phyloP scores from a whole-genome alignment of 2,329 filamentous ascomycete species.

The Phaeophleospora eucalypticola region DNA sequence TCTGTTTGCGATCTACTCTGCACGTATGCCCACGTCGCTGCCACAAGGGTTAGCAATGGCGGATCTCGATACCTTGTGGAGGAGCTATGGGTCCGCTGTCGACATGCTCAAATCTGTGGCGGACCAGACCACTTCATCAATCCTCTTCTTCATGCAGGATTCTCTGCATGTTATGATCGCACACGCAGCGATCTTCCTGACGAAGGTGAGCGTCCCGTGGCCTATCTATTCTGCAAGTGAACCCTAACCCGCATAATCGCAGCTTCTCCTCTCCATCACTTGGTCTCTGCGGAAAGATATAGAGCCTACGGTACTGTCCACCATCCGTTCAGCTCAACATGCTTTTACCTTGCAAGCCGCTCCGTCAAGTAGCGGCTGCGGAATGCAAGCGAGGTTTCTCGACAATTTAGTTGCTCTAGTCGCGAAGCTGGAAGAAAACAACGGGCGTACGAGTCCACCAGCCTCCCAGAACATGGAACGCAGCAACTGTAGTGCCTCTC shows the following conservation, averaged over 20 bases:
- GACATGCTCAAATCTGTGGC: slow-evolving; percentile 34
- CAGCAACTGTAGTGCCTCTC: no score
- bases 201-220: slow-evolving; percentile 30
- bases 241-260: neutral
- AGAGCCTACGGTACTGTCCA: neutral
- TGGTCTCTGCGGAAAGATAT: slow-evolving; percentile 10
- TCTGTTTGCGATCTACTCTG: slow-evolving; percentile 37
- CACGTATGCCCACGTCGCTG: slow-evolving; percentile 34
- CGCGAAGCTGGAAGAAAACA: no score
- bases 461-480: no score
- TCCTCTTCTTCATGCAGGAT: slow-evolving; percentile 40
- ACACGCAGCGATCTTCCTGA: slow-evolving; percentile 39
- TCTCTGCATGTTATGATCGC: slow-evolving; percentile 43
- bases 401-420: slow-evolving; percentile 13
- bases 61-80: slow-evolving; percentile 25
- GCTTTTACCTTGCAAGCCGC: slow-evolving; percentile 26
- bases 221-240: neutral
- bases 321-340: neutral
- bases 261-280: slow-evolving; percentile 22
- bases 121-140: slow-evolving; percentile 22
- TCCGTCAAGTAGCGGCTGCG: slow-evolving; percentile 27
- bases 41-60: slow-evolving; percentile 22
- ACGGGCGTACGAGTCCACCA: no score
- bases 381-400: slow-evolving; percentile 34
- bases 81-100: slow-evolving; percentile 33